Evolutionary conservation across 106 monocot genomes (phyloP), one percentile per base, ranked within the genome.

Genomic region (Narthecium ossifragum): DNA sequence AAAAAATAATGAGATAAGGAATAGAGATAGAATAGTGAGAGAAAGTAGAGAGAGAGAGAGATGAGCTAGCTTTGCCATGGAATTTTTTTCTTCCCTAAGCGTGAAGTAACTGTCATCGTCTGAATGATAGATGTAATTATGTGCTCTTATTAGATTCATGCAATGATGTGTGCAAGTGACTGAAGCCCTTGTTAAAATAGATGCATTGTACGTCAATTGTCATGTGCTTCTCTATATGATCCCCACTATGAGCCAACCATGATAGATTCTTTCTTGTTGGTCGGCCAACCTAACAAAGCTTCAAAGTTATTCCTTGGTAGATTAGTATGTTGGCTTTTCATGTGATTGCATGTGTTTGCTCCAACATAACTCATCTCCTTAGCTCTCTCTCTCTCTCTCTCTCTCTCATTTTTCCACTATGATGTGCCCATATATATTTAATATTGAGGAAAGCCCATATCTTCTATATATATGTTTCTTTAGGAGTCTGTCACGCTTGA

Each of bases 171-270:
- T 22, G 8, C 33, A 33, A 38, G 34, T 58, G 34, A 58, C 14
- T 33, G 32, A 58, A 33, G 25, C 34, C 36, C 39, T 38, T n/a
- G 14, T 57, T 38, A 38, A n/a, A n/a, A n/a, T n/a, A n/a, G n/a
- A n/a, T n/a, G n/a, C n/a, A n/a, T n/a, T n/a, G n/a, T n/a, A n/a
- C n/a, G n/a, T n/a, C n/a, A n/a, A n/a, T n/a, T n/a, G n/a, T n/a
- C n/a, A n/a, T n/a, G n/a, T n/a, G n/a, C n/a, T n/a, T 32, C 11
- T 31, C 38, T 21, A 37, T 58, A 38, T 58, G 58, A 38, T 22
- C 34, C 34, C 22, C 33, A 36, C 25, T 25, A 38, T 23, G 38
- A 38, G 58, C n/a, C 33, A 58, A 58, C 37, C 58, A 38, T 17
- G 20, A n/a, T 38, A 25, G 58, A 38, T 58, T 58, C 36, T 38